phyloP scores from a whole-genome alignment of 495 filamentous ascomycete species.

The Penicillium verhagenii region DNA sequence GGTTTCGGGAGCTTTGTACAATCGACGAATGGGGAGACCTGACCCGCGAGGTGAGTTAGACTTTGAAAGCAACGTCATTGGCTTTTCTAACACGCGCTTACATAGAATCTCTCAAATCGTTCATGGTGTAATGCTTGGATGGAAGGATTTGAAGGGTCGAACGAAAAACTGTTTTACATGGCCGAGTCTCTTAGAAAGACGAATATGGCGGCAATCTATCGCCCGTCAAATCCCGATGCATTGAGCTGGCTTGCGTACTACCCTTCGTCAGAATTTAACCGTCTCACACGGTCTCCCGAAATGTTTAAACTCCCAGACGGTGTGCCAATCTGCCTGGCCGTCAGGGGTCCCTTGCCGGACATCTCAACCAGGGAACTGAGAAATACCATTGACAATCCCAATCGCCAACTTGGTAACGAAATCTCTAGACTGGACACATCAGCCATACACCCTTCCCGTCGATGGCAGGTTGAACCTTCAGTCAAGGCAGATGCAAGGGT shows the following conservation, averaged over 20 bases:
- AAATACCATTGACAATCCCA: too few species aligned
- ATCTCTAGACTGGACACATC: too few species aligned
- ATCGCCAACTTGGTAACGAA: neutral
- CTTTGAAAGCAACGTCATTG: neutral
- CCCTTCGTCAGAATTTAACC: conserved; percentile 23
- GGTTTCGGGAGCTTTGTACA: conserved; percentile 42
- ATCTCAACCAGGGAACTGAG: neutral
- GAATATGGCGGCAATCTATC: conserved; percentile 26
- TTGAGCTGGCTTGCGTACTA: conserved; percentile 30
- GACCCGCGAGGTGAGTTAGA: conserved; percentile 26
- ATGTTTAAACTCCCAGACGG: neutral
- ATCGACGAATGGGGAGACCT: conserved; percentile 31
- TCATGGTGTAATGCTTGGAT: conserved; percentile 32
- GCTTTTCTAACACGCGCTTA: conserved; percentile 3
- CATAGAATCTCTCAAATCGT: neutral
- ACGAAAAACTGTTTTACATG: conserved; percentile 25
- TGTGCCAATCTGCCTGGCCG: conserved; percentile 26
- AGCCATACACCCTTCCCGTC: neutral
- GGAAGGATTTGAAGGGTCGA: conserved; percentile 36
- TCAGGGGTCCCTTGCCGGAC: conserved; percentile 13
- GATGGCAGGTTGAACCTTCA: neutral
- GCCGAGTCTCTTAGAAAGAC: conserved; percentile 26
- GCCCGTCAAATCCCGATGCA: neutral
- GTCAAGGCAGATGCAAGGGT: neutral
- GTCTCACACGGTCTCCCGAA: neutral